Evolutionary conservation across 257 asterid genomes (phyloP).

Genomic region (Echium plantagineum): DNA sequence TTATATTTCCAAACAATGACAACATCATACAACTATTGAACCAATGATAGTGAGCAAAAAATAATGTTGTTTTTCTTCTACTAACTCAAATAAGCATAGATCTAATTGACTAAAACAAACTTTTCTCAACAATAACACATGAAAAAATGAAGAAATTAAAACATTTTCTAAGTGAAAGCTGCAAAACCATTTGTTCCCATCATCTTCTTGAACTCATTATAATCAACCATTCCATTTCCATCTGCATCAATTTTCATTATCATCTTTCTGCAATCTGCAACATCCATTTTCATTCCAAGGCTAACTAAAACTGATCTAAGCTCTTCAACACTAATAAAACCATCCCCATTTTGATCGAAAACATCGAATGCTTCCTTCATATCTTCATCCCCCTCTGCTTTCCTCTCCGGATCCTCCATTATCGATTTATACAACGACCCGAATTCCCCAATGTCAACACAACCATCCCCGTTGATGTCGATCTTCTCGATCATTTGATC

Average conservation of each 20-base stretch:
- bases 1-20: too few relatives aligned
- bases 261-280: slow-evolving; percentile 11
- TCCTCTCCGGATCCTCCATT: slow-evolving; percentile 12
- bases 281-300: slow-evolving; percentile 9
- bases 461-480: slow-evolving; percentile 9
- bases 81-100: neutral
- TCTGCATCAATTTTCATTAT: slow-evolving; percentile 7
- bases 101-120: neutral
- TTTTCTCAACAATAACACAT: too few relatives aligned
- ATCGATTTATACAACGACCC: slow-evolving; percentile 12
- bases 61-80: neutral
- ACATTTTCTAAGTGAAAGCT: slow-evolving; percentile 3
- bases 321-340: slow-evolving; percentile 9
- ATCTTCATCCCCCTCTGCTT: slow-evolving; percentile 7
- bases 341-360: slow-evolving; percentile 10
- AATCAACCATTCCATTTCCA: slow-evolving; percentile 7
- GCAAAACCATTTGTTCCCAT: slow-evolving; percentile 11
- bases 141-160: neutral
- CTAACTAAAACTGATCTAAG: slow-evolving; percentile 7
- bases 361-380: slow-evolving; percentile 5
- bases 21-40: too few relatives aligned
- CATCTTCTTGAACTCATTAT: slow-evolving; percentile 14
- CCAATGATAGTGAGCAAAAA: neutral
- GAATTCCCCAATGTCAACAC: slow-evolving; percentile 11
- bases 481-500: slow-evolving; percentile 8